Evolutionary conservation across 2,329 filamentous ascomycete genomes (phyloP).

Genomic region (Aspergillus hiratsukae): DNA sequence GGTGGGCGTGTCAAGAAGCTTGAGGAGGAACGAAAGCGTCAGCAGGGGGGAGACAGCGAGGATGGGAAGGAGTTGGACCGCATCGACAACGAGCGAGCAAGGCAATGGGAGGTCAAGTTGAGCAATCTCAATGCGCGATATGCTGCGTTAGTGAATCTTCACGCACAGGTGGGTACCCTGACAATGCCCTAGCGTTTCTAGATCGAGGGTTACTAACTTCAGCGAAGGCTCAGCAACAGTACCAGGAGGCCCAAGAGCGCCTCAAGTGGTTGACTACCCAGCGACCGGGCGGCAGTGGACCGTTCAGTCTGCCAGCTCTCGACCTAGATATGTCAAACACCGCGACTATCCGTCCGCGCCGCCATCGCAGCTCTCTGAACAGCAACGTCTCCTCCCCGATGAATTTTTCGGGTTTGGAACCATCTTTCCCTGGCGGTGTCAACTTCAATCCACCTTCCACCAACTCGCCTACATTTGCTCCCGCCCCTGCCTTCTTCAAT

Average conservation of each 20-base stretch:
- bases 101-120: constrained; percentile 44
- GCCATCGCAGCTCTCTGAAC: constrained; percentile 43
- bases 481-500: constrained; percentile 55
- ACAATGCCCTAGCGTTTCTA: neutral
- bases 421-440: constrained; percentile 36
- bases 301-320: constrained; percentile 40
- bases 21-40: constrained; percentile 54
- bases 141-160: constrained; percentile 37
- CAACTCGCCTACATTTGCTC: constrained; percentile 50
- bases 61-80: constrained; percentile 49
- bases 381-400: constrained; percentile 47
- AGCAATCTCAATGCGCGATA: constrained; percentile 41
- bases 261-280: constrained; percentile 41
- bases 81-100: constrained; percentile 46
- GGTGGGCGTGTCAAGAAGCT: constrained; percentile 57
- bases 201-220: constrained; percentile 3
- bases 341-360: constrained; percentile 40
- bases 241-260: constrained; percentile 44
- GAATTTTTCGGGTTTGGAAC: constrained; percentile 37
- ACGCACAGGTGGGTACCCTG: constrained; percentile 29
- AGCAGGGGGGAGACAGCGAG: constrained; percentile 45
- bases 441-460: constrained; percentile 48
- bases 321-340: constrained; percentile 40
- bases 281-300: constrained; percentile 31
- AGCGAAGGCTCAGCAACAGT: constrained; percentile 36